A percentile compares a stretch with the other conserved stretches of the same genome.
These are phyloP conservation scores for Phytophthora brassicae DNA, from an alignment of 352 stramenopile genomes.

Conservation along the genomic window DNA sequence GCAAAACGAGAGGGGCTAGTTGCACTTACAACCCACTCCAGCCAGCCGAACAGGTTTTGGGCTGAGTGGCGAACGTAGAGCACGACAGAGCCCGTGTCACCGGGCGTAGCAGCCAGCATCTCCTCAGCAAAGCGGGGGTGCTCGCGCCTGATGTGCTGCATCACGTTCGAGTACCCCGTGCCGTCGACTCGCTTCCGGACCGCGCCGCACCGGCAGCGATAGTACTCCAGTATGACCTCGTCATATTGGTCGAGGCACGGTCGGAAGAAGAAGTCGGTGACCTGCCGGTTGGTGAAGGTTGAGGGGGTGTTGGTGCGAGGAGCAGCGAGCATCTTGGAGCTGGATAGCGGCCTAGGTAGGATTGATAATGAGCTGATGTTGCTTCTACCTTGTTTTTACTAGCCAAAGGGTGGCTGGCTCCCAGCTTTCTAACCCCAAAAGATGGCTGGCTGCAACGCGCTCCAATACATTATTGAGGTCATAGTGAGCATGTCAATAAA, in stretches of 20 bases:
- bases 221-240: conserved; percentile 18
- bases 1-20: conserved; percentile 11
- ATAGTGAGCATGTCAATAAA: too few relatives aligned
- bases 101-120: conserved; percentile 10
- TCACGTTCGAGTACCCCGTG: conserved; percentile 13
- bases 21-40: conserved; percentile 9
- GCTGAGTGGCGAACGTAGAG: conserved; percentile 8
- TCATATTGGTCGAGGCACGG: conserved; percentile 18
- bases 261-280: conserved; percentile 13
- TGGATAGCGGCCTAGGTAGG: too few relatives aligned
- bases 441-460: too few relatives aligned
- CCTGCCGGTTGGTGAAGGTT: conserved; percentile 11
- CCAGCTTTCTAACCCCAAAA: too few relatives aligned
- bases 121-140: not conserved
- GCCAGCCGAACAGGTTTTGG: conserved; percentile 4
- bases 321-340: not conserved
- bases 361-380: too few relatives aligned
- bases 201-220: conserved; percentile 5
- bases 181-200: conserved; percentile 7
- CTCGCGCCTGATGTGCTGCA: conserved; percentile 13
- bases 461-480: too few relatives aligned
- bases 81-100: conserved; percentile 2
- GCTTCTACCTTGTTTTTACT: too few relatives aligned
- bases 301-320: not conserved
- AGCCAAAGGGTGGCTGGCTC: too few relatives aligned